Evolutionary conservation across 129 eudicot genomes (phyloP), one percentile per base, ranked within the genome.

Genomic region (Gnaphalium uliginosum): DNA sequence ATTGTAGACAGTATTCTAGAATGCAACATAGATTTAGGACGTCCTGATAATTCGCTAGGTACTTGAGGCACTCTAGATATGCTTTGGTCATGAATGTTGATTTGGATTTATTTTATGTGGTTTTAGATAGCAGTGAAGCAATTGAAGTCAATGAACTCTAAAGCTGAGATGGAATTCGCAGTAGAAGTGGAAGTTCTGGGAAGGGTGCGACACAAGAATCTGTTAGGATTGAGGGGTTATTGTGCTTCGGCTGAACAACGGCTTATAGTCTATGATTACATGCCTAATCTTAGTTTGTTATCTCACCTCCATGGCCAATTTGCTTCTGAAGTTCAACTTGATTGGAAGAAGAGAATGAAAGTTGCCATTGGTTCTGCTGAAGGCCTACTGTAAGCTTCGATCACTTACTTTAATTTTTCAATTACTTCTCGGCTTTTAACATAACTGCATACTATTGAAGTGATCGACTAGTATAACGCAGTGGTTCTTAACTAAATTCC

Each of bases 111-210:
- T 5, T 6, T 19, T 13, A 35, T 32, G 21, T 35, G 18, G 10
- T 18, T 77, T 84, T 85, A 91, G 97, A 91, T 91, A 29, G 96
- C 97, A 7, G 97, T 91, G 18, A 91, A 91, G 89, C 89, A 87
- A 41, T 56, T 91, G 86, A 91, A 91, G 68, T 83, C 97, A 1
- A 85, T 86, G 97, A 91, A 83, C n/a, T 83, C 95, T 5, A 91
- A 91, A 79, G 97, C 97, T 0, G 97, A 91, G 74, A 89, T 91
- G 97, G 96, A 91, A 78, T 91, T 91, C 51, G 95, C 97, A 0
- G 95, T 91, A 11, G 97, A 91, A 84, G 97, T 91, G 0, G 97
- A 91, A 88, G 96, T 91, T 46, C 85, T 91, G 10, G 97, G 92
- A 54, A 83, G 96, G 82, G 97, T 89, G 17, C 83, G 92, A 51